Conservation (phyloP, 139 green algal genomes). For the Chlamydomonas asymmetrica region DNA sequence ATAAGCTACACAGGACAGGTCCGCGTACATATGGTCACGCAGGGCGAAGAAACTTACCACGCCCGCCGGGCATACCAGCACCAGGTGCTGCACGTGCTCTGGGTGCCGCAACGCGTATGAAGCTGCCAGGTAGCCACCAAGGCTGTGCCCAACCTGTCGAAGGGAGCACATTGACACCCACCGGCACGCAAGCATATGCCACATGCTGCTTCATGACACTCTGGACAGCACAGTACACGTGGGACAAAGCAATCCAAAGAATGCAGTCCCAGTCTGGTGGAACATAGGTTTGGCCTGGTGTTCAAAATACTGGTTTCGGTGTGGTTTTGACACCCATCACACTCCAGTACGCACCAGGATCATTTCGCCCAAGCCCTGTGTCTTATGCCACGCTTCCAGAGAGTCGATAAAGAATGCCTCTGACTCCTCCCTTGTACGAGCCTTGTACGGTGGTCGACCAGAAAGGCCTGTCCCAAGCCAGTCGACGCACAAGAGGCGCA, state of each 20-base stretch:
- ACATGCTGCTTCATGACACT: not conserved
- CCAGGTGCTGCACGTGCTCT: slow-evolving; percentile 81
- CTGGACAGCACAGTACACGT: too few relatives aligned
- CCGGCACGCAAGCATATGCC: not conserved
- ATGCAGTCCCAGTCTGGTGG: too few relatives aligned
- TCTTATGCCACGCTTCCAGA: slow-evolving; percentile 67
- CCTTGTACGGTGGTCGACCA: slow-evolving; percentile 73
- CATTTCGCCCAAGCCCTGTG: slow-evolving; percentile 57
- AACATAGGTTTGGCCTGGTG: not conserved
- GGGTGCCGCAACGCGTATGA: slow-evolving; percentile 81
- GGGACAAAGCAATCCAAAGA: too few relatives aligned
- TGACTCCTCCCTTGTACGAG: slow-evolving; percentile 47
- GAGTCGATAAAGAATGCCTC: slow-evolving; percentile 84
- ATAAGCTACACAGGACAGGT: too few relatives aligned
- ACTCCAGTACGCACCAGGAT: slow-evolving; percentile 8
- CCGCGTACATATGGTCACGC: too few relatives aligned
- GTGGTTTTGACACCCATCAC: not conserved
- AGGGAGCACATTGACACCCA: not conserved
- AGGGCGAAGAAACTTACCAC: slow-evolving; percentile 67
- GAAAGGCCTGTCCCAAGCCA: slow-evolving; percentile 85
- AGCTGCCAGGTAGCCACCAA: slow-evolving; percentile 84
- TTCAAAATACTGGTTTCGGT: not conserved
- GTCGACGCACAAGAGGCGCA: slow-evolving; percentile 73
- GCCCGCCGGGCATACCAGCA: slow-evolving; percentile 86
- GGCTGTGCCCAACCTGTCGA: slow-evolving; percentile 76